phyloP scores from a whole-genome alignment of 495 filamentous ascomycete species.

The Trichocladium uniseriatum region DNA sequence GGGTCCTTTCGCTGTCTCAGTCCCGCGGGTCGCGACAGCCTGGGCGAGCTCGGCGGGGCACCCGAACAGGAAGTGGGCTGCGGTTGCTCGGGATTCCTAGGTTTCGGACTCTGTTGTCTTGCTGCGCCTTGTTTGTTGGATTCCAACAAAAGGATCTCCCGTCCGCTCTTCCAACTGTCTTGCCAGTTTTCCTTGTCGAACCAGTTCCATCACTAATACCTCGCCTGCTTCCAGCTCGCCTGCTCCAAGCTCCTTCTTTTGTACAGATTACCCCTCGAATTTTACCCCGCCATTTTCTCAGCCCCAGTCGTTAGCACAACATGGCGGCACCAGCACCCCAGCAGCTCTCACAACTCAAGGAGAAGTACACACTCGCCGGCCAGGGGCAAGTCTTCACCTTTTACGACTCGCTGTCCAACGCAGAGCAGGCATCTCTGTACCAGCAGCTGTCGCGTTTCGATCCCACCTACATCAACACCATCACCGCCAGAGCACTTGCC shows the following conservation, averaged over 20 bases:
- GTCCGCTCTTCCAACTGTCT: no score
- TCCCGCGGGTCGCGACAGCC: no score
- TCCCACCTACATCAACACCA: slow-evolving; percentile 70
- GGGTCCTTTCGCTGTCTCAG: neutral
- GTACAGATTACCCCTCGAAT: neutral
- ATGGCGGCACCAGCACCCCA: slow-evolving; percentile 48
- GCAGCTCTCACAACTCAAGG: slow-evolving; percentile 62
- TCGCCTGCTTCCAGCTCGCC: no score
- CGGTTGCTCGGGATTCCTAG: slow-evolving; percentile 3
- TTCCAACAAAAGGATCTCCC: neutral
- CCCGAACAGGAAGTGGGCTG: no score
- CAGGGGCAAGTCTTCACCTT: slow-evolving; percentile 92
- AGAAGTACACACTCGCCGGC: slow-evolving; percentile 66
- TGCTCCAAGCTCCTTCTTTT: no score
- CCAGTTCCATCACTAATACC: no score
- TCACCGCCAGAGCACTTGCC: slow-evolving; percentile 72
- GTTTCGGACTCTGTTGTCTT: neutral
- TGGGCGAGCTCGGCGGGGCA: no score
- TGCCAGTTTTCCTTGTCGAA: no score
- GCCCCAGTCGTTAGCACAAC: neutral
- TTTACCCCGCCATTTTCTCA: no score
- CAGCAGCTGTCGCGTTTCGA: slow-evolving; percentile 74
- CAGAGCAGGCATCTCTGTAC: slow-evolving; percentile 71
- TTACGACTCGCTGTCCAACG: slow-evolving; percentile 62
- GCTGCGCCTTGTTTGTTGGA: neutral